Conservation (phyloP, 169 alveolate species). For the Plasmodium ovale region DNA sequence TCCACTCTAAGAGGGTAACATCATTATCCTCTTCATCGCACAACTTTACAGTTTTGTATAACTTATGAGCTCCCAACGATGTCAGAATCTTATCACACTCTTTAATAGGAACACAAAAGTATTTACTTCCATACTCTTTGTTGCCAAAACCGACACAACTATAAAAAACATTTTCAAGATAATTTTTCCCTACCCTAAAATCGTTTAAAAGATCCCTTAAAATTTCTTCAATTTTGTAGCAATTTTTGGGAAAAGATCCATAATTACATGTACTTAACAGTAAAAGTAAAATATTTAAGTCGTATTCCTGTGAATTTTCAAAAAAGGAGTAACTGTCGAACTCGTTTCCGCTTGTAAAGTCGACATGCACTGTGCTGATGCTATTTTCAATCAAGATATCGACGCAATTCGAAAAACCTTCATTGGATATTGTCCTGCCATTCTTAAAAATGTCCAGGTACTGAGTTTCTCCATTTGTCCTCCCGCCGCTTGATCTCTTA, state of each 20-base stretch:
- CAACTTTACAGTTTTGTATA: conserved; percentile 30
- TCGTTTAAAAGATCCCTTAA: conserved; percentile 35
- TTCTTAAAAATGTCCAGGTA: neutral
- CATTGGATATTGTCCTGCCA: neutral
- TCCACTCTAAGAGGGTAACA: conserved; percentile 6
- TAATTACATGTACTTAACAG: conserved; percentile 60
- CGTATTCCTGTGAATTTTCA: conserved; percentile 17
- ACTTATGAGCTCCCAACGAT: conserved; percentile 38
- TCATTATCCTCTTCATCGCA: conserved; percentile 55
- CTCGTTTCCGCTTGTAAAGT: conserved; percentile 40
- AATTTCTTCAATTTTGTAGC: conserved; percentile 35
- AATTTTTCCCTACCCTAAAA: conserved; percentile 34
- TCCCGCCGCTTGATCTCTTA: neutral
- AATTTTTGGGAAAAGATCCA: conserved; percentile 58
- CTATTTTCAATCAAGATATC: conserved; percentile 14
- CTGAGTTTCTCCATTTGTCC: neutral
- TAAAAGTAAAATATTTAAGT: conserved; percentile 48
- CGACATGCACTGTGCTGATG: conserved; percentile 3
- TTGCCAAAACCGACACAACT: conserved; percentile 70
- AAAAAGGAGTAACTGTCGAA: conserved; percentile 29
- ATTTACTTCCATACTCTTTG: conserved; percentile 42
- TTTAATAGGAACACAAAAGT: conserved; percentile 62
- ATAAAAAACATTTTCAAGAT: conserved; percentile 56
- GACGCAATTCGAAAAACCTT: conserved; percentile 17
- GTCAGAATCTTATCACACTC: conserved; percentile 40